Percentiles rank a stretch among this genome's conserved stretches.
These are phyloP conservation scores for Wickerhamomyces bisporus DNA, from an alignment of 805 yeast genomes.

Conservation along the genomic window DNA sequence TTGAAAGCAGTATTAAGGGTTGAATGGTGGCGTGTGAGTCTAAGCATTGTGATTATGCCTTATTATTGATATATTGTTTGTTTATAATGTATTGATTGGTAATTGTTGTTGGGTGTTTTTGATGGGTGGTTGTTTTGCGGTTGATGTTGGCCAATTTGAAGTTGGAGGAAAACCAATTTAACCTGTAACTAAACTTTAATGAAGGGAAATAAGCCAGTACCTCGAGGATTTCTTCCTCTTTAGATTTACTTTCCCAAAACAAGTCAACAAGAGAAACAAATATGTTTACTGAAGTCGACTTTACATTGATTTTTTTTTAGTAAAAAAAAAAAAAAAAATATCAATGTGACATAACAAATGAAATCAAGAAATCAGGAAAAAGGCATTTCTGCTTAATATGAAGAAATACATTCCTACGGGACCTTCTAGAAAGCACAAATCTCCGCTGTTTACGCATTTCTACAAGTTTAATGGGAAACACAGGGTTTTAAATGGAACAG, in stretches of 20 bases:
- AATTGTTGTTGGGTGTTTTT: no score
- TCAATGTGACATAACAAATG: no score
- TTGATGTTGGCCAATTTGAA: background rate
- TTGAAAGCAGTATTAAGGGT: conserved; percentile 21
- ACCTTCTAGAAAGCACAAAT: conserved; percentile 3
- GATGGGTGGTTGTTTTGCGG: background rate
- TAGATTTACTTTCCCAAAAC: no score
- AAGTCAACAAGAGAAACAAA: no score
- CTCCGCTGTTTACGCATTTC: conserved; percentile 8
- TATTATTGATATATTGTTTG: background rate
- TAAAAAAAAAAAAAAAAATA: no score
- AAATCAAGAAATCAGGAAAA: background rate
- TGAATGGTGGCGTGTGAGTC: conserved; percentile 11
- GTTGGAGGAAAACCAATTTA: no score
- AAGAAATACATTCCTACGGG: conserved; percentile 7
- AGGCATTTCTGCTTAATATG: no score
- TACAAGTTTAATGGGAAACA: conserved; percentile 10
- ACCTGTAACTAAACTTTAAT: no score
- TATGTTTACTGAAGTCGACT: no score
- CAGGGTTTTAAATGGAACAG: background rate
- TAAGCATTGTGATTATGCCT: conserved; percentile 1
- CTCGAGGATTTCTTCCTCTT: no score
- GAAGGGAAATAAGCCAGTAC: no score
- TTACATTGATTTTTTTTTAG: no score
- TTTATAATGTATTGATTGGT: background rate